Evolutionary conservation across 1,284 basidiomycete genomes (phyloP), one percentile per base, ranked within the genome.

Genomic region (Cryptococcus hybrid): DNA sequence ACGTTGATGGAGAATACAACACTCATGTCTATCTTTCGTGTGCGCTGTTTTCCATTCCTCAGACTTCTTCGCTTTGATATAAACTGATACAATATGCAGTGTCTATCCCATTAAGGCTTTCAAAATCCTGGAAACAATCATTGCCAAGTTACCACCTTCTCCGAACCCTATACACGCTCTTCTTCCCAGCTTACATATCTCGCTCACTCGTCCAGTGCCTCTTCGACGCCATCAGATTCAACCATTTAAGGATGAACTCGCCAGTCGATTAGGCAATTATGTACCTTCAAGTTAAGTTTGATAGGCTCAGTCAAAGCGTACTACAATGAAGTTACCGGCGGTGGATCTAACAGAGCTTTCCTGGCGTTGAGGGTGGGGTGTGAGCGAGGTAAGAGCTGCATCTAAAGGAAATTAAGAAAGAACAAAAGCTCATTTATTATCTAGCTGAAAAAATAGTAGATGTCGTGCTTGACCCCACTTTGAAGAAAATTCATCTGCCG

Each of bases 1-100:
- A 66, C 61, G 73, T 75, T 0, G 65, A 73, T 30, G 77, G 77
- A 9, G 77, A 78, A 47, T 74, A 73, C 59, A 73, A 72, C 52
- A 67, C 73, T 36, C 77, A 78, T 56, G 61, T 78, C 40, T 78
- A 73, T 51, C 46, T 76, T 7, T 62, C 66, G 9, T 48, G 75
- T 75, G 56, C 58, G 74, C 56, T 15, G 9, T 3, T 30, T 7
- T 7, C 24, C n/a, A 24, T 47, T 5, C 24, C 15, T 30, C 18
- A 30, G 30, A 9, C 18, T 15, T 34, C 24, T 34, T 12, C 7
- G 47, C 9, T 15, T 13, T 7, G 3, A 15, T 47, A 30, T 12
- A 8, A 30, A 30, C 46, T 48, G 34, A 54, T 38, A 6, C 6
- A 7, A 13, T 3, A 40, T 3, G 3, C 45, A 73, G 70, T 73